Evolutionary conservation across 495 filamentous ascomycete species (phyloP), one percentile per base, ranked within the genome.

Genomic region (Collariella sp.): DNA sequence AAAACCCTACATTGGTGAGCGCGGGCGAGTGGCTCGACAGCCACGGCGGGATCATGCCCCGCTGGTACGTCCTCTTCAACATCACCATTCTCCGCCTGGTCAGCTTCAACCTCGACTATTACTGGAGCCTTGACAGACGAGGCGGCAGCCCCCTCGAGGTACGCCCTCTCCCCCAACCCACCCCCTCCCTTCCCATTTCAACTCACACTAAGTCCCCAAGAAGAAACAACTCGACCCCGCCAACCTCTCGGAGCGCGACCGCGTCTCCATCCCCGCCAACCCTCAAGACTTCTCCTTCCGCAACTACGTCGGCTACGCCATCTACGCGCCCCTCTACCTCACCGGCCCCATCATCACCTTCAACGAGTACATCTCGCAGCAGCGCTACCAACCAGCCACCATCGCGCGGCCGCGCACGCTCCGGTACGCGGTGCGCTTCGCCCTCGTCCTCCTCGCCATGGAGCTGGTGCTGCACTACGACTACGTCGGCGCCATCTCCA

Each of bases 21-120:
- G 84, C 83, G 76, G 89, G 80, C 5, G 66, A 70, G 22, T 82
- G 76, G 70, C 67, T 95, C 9, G 91, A 96, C 68, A 73, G 72
- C 38, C 81, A 86, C 57, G 84, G 90, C 12, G 93, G 93, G 6
- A 68, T 99, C 19, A 82, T 90, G 63, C 75, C 85, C 2, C 79
- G 91, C 55, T 99, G 93, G 93, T 88, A 96, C 66, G 82, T 99
- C 33, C 79, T 93, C 12, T 99, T 99, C 78, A 99, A 97, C 60
- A 81, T 99, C 55, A 96, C 93, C n/a, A 79, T 96, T 6, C 73
- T 99, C 38, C 82, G 93, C 20, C 73, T 96, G 39, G 89, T 99
- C 55, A 95, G 89, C 68, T 99, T 95, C 79, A 96, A 97, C 67
- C 71, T 99, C 62, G 93, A 99, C 65, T 89, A 95, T 70, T 88